Evolutionary conservation across 768 basidiomycete species (phyloP).

Genomic region (Collybia nuda): DNA sequence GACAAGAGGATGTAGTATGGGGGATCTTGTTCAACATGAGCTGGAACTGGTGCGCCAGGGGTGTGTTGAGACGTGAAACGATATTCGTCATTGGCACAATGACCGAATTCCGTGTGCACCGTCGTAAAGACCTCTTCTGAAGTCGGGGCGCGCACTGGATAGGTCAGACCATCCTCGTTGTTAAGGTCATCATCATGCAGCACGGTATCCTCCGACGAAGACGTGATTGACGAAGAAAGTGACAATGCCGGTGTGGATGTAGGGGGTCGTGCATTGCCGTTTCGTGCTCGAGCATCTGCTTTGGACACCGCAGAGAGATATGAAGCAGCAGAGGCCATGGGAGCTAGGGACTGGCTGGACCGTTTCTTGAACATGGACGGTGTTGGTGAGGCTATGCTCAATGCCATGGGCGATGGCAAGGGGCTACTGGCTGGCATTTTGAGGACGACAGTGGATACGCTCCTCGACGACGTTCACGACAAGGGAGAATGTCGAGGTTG

Average conservation of each 20-base stretch:
- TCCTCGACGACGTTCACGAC: background rate
- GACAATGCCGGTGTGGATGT: constrained; percentile 73
- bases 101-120: constrained; percentile 90
- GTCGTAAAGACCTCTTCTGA: constrained; percentile 79
- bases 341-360: constrained; percentile 26
- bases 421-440: constrained; percentile 20
- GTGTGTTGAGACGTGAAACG: constrained; percentile 68
- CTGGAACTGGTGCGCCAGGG: constrained; percentile 44
- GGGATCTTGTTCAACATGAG: constrained; percentile 76
- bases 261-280: constrained; percentile 38
- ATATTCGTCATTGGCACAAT: constrained; percentile 76
- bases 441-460: background rate
- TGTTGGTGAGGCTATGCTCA: constrained; percentile 48
- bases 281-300: constrained; percentile 66
- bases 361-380: constrained; percentile 65
- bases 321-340: constrained; percentile 39
- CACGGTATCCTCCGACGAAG: constrained; percentile 67
- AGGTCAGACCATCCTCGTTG: constrained; percentile 54
- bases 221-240: constrained; percentile 69
- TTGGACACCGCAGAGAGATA: constrained; percentile 44
- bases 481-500: background rate
- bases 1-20: constrained; percentile 90
- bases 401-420: constrained; percentile 62
- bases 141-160: constrained; percentile 69
- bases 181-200: constrained; percentile 54